Base-by-base conservation (phyloP, 306 rosid genomes). In the Rubus parviflorus region DNA sequence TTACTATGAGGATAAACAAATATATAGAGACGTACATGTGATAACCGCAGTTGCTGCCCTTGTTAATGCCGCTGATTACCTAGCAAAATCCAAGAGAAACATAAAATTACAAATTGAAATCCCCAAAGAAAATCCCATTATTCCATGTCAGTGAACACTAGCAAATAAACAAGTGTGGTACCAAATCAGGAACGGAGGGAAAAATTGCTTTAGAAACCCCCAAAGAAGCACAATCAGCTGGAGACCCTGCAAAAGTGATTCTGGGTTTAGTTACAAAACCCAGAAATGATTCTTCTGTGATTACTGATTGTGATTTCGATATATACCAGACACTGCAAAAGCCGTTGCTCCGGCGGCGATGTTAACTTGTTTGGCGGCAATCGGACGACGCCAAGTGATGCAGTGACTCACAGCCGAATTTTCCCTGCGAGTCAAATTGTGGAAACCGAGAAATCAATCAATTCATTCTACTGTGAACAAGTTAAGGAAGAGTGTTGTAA, bases 11-110 rank as follows among this genome's bases (percentile, higher is more conserved):
- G 12, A 17, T 20, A 53, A 16, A 23, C 1, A 17, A 35, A 40
- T 7, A 73, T 49, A 30, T 35, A 56, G 1, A 75, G 62, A 84
- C 95, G 80, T 66, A 95, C 97, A 85, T 83, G 81, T 95, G 97
- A 85, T 88, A 89, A 79, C 98, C 97, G 38, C 93, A 85, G 90
- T 95, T 90, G 92, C 93, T 87, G 83, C 97, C 98, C 92, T 53
- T 90, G 88, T 94, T 94, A 64, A 92, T 94, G 89, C 97, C 98
- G 85, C 97, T 95, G 86, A 95, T 61, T 73, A 95, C 95, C 97
- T 94, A 77, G 52, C 70, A 60, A 43, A 46, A 23, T 14, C 42
- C 11, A 30, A 76, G 23, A 57, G 16, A 80, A 17, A 42, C 11
- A 64, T 65, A 61, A 56, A 45, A 17, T 53, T n/a, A 37, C 3